Base-by-base conservation (phyloP, 345 rosid genomes). In the thale cress (Arabidopsis thaliana) region DNA sequence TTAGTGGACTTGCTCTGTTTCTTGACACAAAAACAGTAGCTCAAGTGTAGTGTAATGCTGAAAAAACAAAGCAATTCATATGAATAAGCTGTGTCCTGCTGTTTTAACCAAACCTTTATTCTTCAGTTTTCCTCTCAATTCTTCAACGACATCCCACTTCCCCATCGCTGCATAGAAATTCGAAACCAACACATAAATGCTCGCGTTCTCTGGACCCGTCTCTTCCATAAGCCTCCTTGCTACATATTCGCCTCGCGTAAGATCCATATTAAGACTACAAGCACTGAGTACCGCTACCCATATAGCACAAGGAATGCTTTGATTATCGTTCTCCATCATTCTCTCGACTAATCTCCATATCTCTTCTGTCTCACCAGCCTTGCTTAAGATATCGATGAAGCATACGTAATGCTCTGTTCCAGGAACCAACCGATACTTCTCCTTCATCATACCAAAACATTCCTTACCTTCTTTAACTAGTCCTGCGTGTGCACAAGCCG, bases 401-500 rank as follows among this genome's bases (percentile, higher is more conserved):
- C 89, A 86, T 30, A 85, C 83, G 78, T 82, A 87, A 79, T 92
- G 96, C 80, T 92, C 87, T 38, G 82, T 82, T 62, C 58, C 75
- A 4, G 87, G 85, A 64, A 83, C 79, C 52, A 73, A 30, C 58
- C 34, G n/a, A 73, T 82, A 83, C 45, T 79, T 86, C 46, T 82
- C 78, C 67, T 67, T 85, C 81, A 82, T 88, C 75, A 76, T 66
- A 49, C 68, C 11, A 64, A 90, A 88, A 67, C 87, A 82, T 37
- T 77, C 69, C n/a, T 65, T 68, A 66, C 89, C 86, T 81, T 87
- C 85, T 68, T 86, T 83, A 68, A 92, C 88, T 50, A 87, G 61
- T 13, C 91, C 94, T 13, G 94, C 83, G 80, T 90, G 93, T 44
- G 86, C 90, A 78, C 97, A 92, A 64, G 94, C 97, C 7, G 94